Base-by-base conservation (phyloP, 2,329 filamentous ascomycete genomes). In the Xenoacremonium recifei region DNA sequence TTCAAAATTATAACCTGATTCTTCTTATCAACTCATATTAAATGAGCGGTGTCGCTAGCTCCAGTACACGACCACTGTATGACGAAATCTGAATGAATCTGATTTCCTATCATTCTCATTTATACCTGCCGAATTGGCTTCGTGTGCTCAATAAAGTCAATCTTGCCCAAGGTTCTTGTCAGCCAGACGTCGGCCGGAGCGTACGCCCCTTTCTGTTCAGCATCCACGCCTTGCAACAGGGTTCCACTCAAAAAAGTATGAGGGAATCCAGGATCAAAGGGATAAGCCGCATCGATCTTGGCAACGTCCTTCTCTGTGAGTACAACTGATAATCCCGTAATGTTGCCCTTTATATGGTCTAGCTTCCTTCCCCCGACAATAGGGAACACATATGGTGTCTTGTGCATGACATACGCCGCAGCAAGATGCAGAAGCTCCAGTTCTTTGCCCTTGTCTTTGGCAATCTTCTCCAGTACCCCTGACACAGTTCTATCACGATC, bases 231-330 rank as follows among this genome's bases (percentile, higher is more conserved):
- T 20, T 36, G 15, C 17, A 21, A 20, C 16, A 36, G 20, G 6
- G 34, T 36, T 13, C 34, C 34, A 15, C 34, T 36, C 15, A 37
- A 21, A 15, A 37, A 27, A 13, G 35, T 29, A 25, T 37, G 35
- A 5, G 35, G 35, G 21, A 27, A 37, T 3, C 35, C 35, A 9
- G 15, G 35, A 15, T 37, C 35, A 15, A 37, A 37, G 5, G 19
- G 35, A 17, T 27, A 29, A 4, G 35, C 35, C 11, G 15, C 29
- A n/a, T 37, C 35, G 4, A 37, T 29, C 35, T 37, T 21, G 9
- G 21, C 19, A 17, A 37, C 21, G 5, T 37, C 35, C 7, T n/a
- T 18, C 6, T 25, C 35, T 11, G 35, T n/a, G 12, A 37, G 15
- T 6, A 16, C 21, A 11, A 37, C 20, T 7, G 20, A 15, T 17